A percentile compares a stretch with the other conserved stretches of the same genome.
phyloP scores from a whole-genome alignment of 495 filamentous ascomycete genomes.

The Hypoxylon intermedium region DNA sequence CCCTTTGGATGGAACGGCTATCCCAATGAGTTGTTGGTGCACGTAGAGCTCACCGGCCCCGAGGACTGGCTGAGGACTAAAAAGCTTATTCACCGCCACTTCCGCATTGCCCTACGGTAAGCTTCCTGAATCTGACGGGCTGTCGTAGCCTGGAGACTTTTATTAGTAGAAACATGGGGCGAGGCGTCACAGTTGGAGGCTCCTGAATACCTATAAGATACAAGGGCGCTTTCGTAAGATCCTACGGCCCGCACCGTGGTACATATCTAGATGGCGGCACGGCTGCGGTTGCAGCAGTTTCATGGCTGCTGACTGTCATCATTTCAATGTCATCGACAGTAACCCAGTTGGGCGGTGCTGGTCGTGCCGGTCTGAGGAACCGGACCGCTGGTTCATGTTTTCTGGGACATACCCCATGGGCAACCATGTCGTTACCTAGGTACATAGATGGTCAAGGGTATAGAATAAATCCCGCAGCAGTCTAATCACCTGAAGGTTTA shows the following conservation, averaged over 20 bases:
- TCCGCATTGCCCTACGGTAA: slow-evolving; percentile 8
- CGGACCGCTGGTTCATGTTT: slow-evolving; percentile 22
- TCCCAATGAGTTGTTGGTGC: slow-evolving; percentile 15
- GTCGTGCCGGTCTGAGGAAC: slow-evolving; percentile 22
- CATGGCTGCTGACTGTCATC: slow-evolving; percentile 25
- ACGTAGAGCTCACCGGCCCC: slow-evolving; percentile 22
- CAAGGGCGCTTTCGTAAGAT: slow-evolving; percentile 17
- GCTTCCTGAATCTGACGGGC: slow-evolving; percentile 25
- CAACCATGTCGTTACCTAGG: slow-evolving; percentile 35
- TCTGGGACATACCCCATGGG: slow-evolving; percentile 37
- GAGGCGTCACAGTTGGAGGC: slow-evolving; percentile 19
- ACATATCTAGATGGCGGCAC: slow-evolving; percentile 8
- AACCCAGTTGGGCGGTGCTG: slow-evolving; percentile 17
- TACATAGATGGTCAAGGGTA: slow-evolving; percentile 23
- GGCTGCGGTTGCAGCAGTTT: slow-evolving; percentile 16
- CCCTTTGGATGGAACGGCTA: slow-evolving; percentile 6
- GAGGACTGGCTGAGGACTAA: slow-evolving; percentile 15
- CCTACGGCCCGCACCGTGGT: slow-evolving; percentile 9
- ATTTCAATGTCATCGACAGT: slow-evolving; percentile 28
- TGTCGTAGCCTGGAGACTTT: slow-evolving; percentile 6
- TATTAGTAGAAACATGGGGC: slow-evolving; percentile 16
- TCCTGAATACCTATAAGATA: slow-evolving; percentile 1
- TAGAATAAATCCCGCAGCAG: slow-evolving; percentile 34
- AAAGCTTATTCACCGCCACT: slow-evolving; percentile 41
- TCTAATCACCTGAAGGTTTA: slow-evolving; percentile 4